Evolutionary conservation across 106 monocot genomes (phyloP), one percentile per base, ranked within the genome.

Genomic region (Apostasia shenzhenica): DNA sequence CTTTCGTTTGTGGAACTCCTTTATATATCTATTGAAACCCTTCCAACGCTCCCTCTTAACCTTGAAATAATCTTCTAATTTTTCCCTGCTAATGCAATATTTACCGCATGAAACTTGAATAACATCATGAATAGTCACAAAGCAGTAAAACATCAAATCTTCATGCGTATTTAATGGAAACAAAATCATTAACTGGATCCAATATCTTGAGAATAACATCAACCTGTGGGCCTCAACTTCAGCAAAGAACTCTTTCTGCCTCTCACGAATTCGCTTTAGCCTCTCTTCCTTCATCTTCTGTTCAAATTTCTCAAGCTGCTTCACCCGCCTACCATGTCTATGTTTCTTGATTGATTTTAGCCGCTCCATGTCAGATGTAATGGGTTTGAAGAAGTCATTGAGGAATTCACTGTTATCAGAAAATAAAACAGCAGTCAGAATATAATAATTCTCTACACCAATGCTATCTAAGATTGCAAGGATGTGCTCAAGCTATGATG

Each of bases 281-380:
- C 99, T 99, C 70, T 99, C 99, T 81, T 99, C 99, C 71, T 90
- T 92, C 99, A 99, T 93, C 78, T 99, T 99, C 57, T 87, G 93
- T 68, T 93, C 99, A 81, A 85, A 82, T 77, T 83, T 99, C 65
- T 99, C 99, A 71, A 90, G 82, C 55, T 99, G 99, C 73, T 99
- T 99, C 10, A 72, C 81, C 63, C 92, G 78, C 59, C 99, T 84
- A 70, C 99, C 99, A 88, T 99, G 99, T 69, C 78, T 80, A 80
- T 84, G 77, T 78, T 99, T 99, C 78, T 99, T 99, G 6, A 83
- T 70, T 68, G 85, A 81, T 83, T 90, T 99, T 73, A 99, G 43
- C 8, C 87, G 82, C 8, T 85, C 87, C 81, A 93, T 85, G 26
- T 99, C 89, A 78, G 87, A 70, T 37, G 80, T 75, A 66, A 93